Base-by-base conservation (phyloP, 1,139 yeast genomes). In the Taphrina populina region DNA sequence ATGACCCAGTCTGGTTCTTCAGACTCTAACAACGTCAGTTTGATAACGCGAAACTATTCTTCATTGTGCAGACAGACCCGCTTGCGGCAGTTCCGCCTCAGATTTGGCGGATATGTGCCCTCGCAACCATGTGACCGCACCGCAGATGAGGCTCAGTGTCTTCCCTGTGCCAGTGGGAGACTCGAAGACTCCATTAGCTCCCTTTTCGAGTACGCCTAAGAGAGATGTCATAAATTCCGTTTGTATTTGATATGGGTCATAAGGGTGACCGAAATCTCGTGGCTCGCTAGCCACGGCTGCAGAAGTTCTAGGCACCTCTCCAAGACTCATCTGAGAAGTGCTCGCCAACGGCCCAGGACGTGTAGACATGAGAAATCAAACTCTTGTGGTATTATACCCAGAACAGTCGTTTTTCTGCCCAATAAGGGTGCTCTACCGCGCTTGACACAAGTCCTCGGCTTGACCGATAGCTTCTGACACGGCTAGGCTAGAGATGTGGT, bases 41-140 rank as follows among this genome's bases (percentile, higher is more conserved):
- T 11, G 30, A 27, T 27, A 11, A 8, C 8, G 30, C 11, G 11
- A 8, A 27, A 27, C 11, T 8, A 8, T 8, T 8, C 30, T 8
- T 8, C 30, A 27, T 8, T 8, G 30, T 27, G 8, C 30, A 11
- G 11, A 11, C 2, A 63, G 71, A 7, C 70, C 71, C 60, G 60
- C 57, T 60, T 64, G 40, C 63, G 46, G 60, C 49, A 67, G 35
- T 17, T 21, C 43, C 26, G 45, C 26, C 15, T 57, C 61, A 49
- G 60, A 32, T 59, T 57, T 21, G 60, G 59, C 61, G 19, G 67
- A 64, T 21, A 82, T 83, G 62, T 78, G 73, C 36, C 81, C 77
- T 52, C 96, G 71, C 10, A 90, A 72, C 96, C 96, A 90, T 0
- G 94, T 80, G 80, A 90, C 77, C 0, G 94, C 74, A 0, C 95